These are phyloP conservation scores for Melampsora larici-populina DNA, from an alignment of 1,284 basidiomycete species.

Conservation along the genomic window DNA sequence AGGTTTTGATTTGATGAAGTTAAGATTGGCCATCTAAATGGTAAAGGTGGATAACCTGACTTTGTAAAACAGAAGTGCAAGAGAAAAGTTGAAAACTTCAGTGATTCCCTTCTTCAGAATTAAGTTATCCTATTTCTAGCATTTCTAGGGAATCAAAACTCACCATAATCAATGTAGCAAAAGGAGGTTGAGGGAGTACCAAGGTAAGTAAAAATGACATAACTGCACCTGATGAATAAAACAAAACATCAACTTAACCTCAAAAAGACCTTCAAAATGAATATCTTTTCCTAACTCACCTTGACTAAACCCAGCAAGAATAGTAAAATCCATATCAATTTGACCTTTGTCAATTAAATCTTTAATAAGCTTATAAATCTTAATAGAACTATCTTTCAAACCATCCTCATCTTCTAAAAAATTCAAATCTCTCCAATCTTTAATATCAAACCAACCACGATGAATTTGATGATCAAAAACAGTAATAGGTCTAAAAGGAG, in stretches of 20 bases:
- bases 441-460: conserved; percentile 36
- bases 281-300: background rate
- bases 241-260: background rate
- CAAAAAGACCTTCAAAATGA: background rate
- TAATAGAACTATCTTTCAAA: conserved; percentile 10
- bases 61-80: conserved; percentile 4
- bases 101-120: no score
- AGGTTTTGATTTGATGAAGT: background rate
- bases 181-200: conserved; percentile 1
- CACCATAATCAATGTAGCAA: conserved; percentile 23
- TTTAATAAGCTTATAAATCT: conserved; percentile 10
- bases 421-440: conserved; percentile 29
- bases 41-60: conserved; percentile 36
- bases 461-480: conserved; percentile 4
- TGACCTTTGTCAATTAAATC: conserved; percentile 3
- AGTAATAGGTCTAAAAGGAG: conserved; percentile 22
- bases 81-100: background rate
- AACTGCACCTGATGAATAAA: conserved; percentile 12
- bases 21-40: conserved; percentile 19
- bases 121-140: background rate
- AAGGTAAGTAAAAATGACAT: conserved; percentile 21
- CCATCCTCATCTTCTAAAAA: conserved; percentile 36
- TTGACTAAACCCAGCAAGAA: conserved; percentile 33
- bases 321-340: conserved; percentile 21
- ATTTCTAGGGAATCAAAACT: background rate